Percentiles rank a stretch among this genome's conserved stretches.
Evolutionary conservation across 2,329 filamentous ascomycete genomes (phyloP).

Genomic region (Cordyceps farinosa): DNA sequence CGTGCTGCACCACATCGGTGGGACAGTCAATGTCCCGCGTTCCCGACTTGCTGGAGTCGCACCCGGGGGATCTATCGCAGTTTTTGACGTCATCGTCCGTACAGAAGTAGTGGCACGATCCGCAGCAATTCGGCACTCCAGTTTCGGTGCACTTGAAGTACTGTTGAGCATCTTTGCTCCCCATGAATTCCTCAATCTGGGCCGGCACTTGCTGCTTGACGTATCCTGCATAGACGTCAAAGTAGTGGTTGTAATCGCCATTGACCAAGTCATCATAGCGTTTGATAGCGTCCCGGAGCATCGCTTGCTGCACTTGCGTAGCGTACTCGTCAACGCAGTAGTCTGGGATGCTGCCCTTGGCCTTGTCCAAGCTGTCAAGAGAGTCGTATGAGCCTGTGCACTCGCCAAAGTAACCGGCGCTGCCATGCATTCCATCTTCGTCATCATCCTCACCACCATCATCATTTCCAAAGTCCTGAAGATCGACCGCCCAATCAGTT

Average conservation of each 20-base stretch:
- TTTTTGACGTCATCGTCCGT: constrained; percentile 5
- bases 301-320: constrained; percentile 9
- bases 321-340: constrained; percentile 17
- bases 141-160: constrained; percentile 21
- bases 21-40: neutral
- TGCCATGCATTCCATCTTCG: neutral
- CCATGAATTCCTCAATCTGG: constrained; percentile 20
- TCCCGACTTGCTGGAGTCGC: neutral
- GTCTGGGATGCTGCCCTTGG: constrained; percentile 1
- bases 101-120: constrained; percentile 4
- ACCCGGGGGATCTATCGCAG: constrained; percentile 4
- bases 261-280: constrained; percentile 13
- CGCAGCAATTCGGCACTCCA: constrained; percentile 11
- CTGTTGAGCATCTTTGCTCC: constrained; percentile 11
- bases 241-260: constrained; percentile 16
- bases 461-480: constrained; percentile 12
- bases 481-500: constrained; percentile 24
- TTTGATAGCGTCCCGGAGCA: constrained; percentile 6
- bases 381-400: neutral
- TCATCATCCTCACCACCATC: neutral
- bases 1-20: neutral
- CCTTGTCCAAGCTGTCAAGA: neutral
- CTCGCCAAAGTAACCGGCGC: neutral
- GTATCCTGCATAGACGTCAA: constrained; percentile 16
- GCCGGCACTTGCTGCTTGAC: neutral